A percentile compares a stretch with the other conserved stretches of the same genome.
These are phyloP conservation scores for Cubamyces lactineus DNA, from an alignment of 768 basidiomycete species.

Conservation along the genomic window DNA sequence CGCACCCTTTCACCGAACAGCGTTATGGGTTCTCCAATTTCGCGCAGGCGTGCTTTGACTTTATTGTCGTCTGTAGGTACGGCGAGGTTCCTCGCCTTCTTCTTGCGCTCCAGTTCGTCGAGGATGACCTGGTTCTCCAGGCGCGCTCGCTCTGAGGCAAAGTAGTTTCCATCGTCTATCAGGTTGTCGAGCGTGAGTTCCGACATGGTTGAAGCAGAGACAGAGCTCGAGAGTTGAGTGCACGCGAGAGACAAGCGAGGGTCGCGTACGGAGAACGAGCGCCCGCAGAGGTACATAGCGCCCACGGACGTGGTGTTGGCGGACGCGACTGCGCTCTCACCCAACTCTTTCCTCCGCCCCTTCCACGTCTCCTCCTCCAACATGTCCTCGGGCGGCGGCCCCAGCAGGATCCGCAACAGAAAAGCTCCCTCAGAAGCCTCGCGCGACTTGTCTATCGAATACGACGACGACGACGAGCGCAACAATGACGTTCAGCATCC, in stretches of 20 bases:
- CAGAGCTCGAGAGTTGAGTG: neutral
- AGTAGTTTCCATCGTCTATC: slow-evolving; percentile 76
- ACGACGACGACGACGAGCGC: slow-evolving; percentile 28
- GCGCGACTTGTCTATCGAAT: slow-evolving; percentile 10
- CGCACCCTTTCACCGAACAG: slow-evolving; percentile 93
- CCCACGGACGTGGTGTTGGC: neutral
- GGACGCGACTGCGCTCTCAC: slow-evolving; percentile 12
- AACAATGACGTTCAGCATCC: slow-evolving; percentile 21
- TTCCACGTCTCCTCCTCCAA: slow-evolving; percentile 10
- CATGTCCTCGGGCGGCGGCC: slow-evolving; percentile 25
- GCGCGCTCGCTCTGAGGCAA: slow-evolving; percentile 73
- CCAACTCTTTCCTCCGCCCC: neutral
- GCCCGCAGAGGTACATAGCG: neutral
- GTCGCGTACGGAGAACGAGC: slow-evolving; percentile 1
- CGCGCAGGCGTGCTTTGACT: slow-evolving; percentile 85
- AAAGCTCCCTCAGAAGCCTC: slow-evolving; percentile 1
- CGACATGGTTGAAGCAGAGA: slow-evolving; percentile 48
- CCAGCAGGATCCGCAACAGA: slow-evolving; percentile 17
- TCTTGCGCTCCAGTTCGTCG: slow-evolving; percentile 97
- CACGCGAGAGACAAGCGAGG: slow-evolving; percentile 1
- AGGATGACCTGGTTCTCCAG: slow-evolving; percentile 86
- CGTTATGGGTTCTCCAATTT: slow-evolving; percentile 96
- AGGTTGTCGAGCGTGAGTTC: slow-evolving; percentile 79
- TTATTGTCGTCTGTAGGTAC: slow-evolving; percentile 97
- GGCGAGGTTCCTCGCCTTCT: slow-evolving; percentile 89